phyloP scores from a whole-genome alignment of 345 rosid species.

The Firmiana major region DNA sequence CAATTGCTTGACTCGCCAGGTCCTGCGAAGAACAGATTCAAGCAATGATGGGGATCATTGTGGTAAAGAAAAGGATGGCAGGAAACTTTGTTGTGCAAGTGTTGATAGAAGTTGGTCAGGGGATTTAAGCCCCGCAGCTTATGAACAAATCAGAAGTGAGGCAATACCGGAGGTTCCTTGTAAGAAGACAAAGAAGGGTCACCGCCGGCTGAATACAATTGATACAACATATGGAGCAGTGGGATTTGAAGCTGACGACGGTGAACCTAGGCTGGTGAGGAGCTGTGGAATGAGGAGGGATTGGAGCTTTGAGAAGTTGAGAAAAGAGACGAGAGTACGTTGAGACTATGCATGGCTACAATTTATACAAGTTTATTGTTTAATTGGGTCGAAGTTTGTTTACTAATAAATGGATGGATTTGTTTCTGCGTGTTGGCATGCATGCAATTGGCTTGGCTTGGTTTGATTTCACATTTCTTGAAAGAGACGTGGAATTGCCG shows the following conservation, averaged over 20 bases:
- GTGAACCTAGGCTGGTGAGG: conserved; percentile 62
- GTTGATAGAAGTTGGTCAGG: conserved; percentile 50
- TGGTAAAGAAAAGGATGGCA: not conserved
- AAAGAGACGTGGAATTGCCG: too few species aligned
- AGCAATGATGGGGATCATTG: conserved; percentile 9
- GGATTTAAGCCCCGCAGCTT: conserved; percentile 22
- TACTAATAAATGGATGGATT: too few species aligned
- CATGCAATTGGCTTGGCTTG: not conserved
- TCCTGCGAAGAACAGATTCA: conserved; percentile 31
- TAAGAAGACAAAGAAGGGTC: conserved; percentile 35
- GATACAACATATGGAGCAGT: conserved; percentile 7
- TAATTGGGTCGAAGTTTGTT: too few species aligned
- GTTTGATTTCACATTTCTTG: not conserved
- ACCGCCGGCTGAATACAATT: conserved; percentile 36
- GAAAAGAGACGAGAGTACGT: not conserved
- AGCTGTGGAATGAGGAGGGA: conserved; percentile 89
- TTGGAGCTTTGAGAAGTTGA: conserved; percentile 78
- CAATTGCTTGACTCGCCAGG: conserved; percentile 58
- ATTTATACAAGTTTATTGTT: too few species aligned
- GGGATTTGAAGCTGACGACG: conserved; percentile 16
- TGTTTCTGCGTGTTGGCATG: not conserved
- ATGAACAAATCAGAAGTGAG: conserved; percentile 25
- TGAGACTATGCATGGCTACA: not conserved
- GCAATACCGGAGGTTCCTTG: conserved; percentile 8
- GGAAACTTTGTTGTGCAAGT: conserved; percentile 11